Evolutionary conservation across 2,329 filamentous ascomycete genomes (phyloP).

Genomic region (Alternaria sp.): DNA sequence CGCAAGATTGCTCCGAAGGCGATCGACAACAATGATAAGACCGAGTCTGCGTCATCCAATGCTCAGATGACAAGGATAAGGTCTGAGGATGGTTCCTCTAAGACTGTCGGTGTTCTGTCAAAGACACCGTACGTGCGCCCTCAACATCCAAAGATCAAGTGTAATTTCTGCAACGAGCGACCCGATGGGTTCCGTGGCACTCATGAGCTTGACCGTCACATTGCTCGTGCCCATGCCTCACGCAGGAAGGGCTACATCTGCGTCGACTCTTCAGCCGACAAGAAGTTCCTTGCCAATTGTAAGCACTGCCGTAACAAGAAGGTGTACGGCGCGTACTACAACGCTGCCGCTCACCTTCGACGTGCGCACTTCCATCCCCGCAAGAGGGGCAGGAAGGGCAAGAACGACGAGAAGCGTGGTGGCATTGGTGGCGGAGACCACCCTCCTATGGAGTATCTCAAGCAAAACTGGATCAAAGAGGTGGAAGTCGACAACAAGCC

Average conservation of each 20-base stretch:
- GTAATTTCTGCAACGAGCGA: conserved; percentile 73
- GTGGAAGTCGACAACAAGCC: conserved; percentile 56
- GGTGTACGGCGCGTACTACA: conserved; percentile 91
- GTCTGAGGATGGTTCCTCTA: conserved; percentile 63
- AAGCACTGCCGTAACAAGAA: conserved; percentile 82
- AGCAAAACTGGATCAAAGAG: conserved; percentile 67
- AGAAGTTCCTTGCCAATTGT: conserved; percentile 78
- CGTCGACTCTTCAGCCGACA: conserved; percentile 65
- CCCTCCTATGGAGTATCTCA: conserved; percentile 68
- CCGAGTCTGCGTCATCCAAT: conserved; percentile 46
- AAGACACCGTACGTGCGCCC: conserved; percentile 70
- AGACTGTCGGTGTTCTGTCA: conserved; percentile 60
- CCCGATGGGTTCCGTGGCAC: conserved; percentile 85
- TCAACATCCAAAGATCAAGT: conserved; percentile 75
- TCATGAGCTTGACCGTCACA: conserved; percentile 70
- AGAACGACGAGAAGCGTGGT: conserved; percentile 67
- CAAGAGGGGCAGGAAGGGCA: conserved; percentile 65
- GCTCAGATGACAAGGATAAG: conserved; percentile 62
- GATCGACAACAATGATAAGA: conserved; percentile 39
- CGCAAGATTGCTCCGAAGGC: conserved; percentile 61
- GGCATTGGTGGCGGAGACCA: conserved; percentile 70
- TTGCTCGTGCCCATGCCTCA: conserved; percentile 71
- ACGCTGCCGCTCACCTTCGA: conserved; percentile 88
- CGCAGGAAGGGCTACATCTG: conserved; percentile 70
- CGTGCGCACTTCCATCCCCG: conserved; percentile 85